Percentiles rank a stretch among this genome's conserved stretches.
These are phyloP conservation scores for Cadophora sp. DNA, from an alignment of 2,329 filamentous ascomycete species.

Conservation along the genomic window DNA sequence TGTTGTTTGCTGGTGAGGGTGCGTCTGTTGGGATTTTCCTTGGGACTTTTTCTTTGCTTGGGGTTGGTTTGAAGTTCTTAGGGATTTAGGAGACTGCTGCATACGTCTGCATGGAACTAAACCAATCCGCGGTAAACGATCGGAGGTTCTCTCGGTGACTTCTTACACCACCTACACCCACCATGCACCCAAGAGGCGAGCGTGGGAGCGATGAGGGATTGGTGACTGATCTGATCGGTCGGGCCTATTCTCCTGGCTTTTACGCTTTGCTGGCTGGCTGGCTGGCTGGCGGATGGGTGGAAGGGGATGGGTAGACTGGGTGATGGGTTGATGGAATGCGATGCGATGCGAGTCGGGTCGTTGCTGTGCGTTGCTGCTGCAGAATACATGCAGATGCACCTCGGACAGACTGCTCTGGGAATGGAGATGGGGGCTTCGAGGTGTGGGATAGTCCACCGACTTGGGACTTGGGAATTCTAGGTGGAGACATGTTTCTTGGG, in stretches of 20 bases:
- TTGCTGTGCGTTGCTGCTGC: not conserved
- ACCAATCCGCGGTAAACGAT: constrained; percentile 5
- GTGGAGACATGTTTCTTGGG: not conserved
- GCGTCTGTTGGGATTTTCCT: not conserved
- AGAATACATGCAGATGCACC: constrained; percentile 8
- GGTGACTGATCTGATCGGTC: constrained; percentile 4
- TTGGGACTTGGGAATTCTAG: not conserved
- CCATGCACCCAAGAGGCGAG: not conserved
- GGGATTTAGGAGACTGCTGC: constrained; percentile 13
- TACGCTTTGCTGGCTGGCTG: not conserved
- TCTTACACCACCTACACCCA: not conserved
- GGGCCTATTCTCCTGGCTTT: constrained; percentile 8
- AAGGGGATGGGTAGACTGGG: not conserved
- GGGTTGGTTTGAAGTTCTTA: no score
- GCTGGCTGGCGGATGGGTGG: not conserved
- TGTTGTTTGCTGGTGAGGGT: not conserved
- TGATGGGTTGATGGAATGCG: not conserved
- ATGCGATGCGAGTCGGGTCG: constrained; percentile 3
- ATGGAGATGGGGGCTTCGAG: not conserved
- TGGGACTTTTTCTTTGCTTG: no score
- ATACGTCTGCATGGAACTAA: constrained; percentile 1
- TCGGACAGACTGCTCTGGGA: constrained; percentile 2
- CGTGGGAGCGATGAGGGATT: not conserved
- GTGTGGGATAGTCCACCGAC: not conserved
- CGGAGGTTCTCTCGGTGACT: constrained; percentile 14